Evolutionary conservation across 164 flowering plant genomes (phyloP).

Genomic region (Vitis rotundifolia): DNA sequence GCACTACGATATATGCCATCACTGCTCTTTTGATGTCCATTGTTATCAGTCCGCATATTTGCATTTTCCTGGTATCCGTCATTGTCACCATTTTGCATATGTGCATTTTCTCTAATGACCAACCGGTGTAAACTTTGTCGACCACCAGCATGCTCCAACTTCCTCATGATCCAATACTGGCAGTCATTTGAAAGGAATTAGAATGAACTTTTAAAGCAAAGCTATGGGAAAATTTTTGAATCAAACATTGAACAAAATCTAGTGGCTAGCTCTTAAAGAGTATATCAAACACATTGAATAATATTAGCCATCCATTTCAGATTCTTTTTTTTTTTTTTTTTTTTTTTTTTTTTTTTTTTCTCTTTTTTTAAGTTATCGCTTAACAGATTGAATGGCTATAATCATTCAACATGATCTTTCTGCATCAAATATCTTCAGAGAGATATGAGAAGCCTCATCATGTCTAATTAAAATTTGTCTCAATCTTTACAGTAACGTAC

Average conservation of each 20-base stretch:
- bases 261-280: no score
- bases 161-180: constrained; percentile 1
- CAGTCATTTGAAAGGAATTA: not conserved
- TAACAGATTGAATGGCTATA: no score
- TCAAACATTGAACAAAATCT: not conserved
- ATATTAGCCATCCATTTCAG: no score
- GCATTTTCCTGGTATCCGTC: not conserved
- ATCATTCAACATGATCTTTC: not conserved
- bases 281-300: no score
- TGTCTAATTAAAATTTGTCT: not conserved
- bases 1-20: not conserved
- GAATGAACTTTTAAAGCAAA: not conserved
- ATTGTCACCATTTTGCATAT: not conserved
- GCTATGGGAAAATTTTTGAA: not conserved
- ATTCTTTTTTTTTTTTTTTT: no score
- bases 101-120: not conserved
- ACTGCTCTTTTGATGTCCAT: not conserved
- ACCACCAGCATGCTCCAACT: not conserved
- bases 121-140: not conserved
- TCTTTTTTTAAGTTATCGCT: no score
- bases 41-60: not conserved
- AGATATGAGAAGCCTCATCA: not conserved
- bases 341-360: no score
- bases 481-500: not conserved
- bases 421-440: not conserved